These are phyloP conservation scores for Thalassiosira mediterranea DNA, from an alignment of 352 stramenopile species.

Conservation along the genomic window DNA sequence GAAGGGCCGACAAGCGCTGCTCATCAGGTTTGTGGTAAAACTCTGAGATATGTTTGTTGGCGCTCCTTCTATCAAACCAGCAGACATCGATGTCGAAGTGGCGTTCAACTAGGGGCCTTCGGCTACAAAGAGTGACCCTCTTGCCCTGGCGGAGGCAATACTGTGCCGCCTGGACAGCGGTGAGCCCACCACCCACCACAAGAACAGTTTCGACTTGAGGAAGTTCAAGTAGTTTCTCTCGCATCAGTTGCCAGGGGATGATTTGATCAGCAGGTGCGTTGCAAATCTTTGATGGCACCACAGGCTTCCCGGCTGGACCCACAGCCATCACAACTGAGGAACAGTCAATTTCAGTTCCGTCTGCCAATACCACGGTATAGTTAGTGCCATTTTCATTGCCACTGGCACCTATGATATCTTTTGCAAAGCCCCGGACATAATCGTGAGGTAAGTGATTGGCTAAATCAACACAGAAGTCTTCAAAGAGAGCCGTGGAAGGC, in stretches of 20 bases:
- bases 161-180: conserved; percentile 64
- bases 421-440: conserved; percentile 37
- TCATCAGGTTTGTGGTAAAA: conserved; percentile 63
- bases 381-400: not conserved
- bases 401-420: conserved; percentile 5
- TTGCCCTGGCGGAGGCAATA: conserved; percentile 16
- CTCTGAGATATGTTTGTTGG: conserved; percentile 51
- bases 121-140: conserved; percentile 46
- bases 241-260: conserved; percentile 24
- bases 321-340: conserved; percentile 27
- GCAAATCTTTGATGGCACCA: conserved; percentile 8
- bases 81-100: conserved; percentile 67
- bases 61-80: conserved; percentile 63
- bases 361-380: conserved; percentile 18
- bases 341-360: conserved; percentile 14
- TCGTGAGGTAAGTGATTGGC: conserved; percentile 43
- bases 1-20: conserved; percentile 33
- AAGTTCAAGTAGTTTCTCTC: conserved; percentile 4
- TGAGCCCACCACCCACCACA: conserved; percentile 72
- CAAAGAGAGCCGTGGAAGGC: conserved; percentile 61
- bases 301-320: conserved; percentile 13
- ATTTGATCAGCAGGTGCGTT: conserved; percentile 7
- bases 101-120: conserved; percentile 50
- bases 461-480: conserved; percentile 70
- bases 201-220: conserved; percentile 29